phyloP scores from a whole-genome alignment of 192 early-diverging fungal species.

The Obelidium mucronatum region DNA sequence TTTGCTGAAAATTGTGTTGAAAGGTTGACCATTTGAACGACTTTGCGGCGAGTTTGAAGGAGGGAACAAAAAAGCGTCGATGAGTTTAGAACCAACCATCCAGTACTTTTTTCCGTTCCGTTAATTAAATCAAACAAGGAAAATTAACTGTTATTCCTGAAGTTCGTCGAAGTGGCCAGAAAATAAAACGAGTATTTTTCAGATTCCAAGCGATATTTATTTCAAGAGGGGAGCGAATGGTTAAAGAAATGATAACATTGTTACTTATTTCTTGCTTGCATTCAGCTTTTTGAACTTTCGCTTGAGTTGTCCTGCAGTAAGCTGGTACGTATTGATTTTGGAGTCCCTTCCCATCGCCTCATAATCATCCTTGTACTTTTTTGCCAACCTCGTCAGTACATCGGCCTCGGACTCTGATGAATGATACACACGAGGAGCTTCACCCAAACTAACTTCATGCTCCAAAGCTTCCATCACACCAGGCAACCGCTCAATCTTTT shows the following conservation, averaged over 20 bases:
- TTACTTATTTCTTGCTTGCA: background rate
- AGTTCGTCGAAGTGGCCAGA: too few species aligned
- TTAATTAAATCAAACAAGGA: background rate
- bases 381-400: slow-evolving; percentile 43
- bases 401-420: slow-evolving; percentile 50
- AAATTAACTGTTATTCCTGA: too few species aligned
- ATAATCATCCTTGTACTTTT: slow-evolving; percentile 55
- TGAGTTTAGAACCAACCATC: background rate
- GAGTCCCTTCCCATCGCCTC: slow-evolving; percentile 56
- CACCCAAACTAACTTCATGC: slow-evolving; percentile 24
- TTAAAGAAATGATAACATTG: background rate
- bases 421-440: slow-evolving; percentile 21
- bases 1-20: background rate
- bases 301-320: slow-evolving; percentile 55
- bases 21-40: slow-evolving; percentile 2
- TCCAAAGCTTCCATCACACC: slow-evolving; percentile 40
- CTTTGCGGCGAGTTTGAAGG: background rate
- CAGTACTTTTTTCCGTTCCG: background rate
- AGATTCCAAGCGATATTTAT: too few species aligned
- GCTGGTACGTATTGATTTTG: slow-evolving; percentile 59
- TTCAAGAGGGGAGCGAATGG: background rate
- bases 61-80: background rate
- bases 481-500: background rate
- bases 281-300: slow-evolving; percentile 42
- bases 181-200: too few species aligned